Base-by-base conservation (phyloP, 2,329 filamentous ascomycete genomes). In the Paraconiothyrium sp. region DNA sequence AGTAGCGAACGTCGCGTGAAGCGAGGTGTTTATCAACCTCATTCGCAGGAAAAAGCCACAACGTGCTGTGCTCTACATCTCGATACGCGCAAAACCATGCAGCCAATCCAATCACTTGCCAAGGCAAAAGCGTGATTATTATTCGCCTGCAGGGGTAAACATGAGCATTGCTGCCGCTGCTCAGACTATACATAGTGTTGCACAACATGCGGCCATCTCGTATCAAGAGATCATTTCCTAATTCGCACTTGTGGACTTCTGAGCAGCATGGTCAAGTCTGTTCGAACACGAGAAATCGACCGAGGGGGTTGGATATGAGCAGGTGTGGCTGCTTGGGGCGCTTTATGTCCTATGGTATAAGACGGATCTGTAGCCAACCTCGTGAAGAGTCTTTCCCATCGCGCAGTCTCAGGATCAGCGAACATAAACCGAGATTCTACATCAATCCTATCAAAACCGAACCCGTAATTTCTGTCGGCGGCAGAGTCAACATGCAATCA, bases 401-500 rank as follows among this genome's bases (percentile, higher is more conserved):
- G 13, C n/a, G 20, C 20, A 14, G 6, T 14, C 34, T 37, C 7
- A 39, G 20, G 1, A 39, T 20, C 14, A 14, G n/a, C 13, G n/a
- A 4, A 3, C 20, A 24, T 46, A 4, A 22, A 8, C 16, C 16
- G 2, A 9, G 24, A 13, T 13, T 3, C 24, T n/a, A 5, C 11
- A 48, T 4, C 24, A 10, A n/a, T 4, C 13, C 11, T n/a, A 16
- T 9, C 2, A 48, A 30, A n/a, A 32, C 2, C 24, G 20, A 48
- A 1, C 16, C 6, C 1, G 27, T 30, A 30, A 48, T 10, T 5
- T 13, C 46, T 30, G 3, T 9, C 7, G n/a, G 11, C 2, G 32
- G 14, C 13, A 5, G 32, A 41, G n/a, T 58, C 54, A 62, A 62
- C 30, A 63, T 65, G 60, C 14, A 44, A 10, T 22, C 10, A n/a